These are phyloP conservation scores for Hyaloperonospora brassicae DNA, from an alignment of 352 stramenopile genomes.

Conservation along the genomic window DNA sequence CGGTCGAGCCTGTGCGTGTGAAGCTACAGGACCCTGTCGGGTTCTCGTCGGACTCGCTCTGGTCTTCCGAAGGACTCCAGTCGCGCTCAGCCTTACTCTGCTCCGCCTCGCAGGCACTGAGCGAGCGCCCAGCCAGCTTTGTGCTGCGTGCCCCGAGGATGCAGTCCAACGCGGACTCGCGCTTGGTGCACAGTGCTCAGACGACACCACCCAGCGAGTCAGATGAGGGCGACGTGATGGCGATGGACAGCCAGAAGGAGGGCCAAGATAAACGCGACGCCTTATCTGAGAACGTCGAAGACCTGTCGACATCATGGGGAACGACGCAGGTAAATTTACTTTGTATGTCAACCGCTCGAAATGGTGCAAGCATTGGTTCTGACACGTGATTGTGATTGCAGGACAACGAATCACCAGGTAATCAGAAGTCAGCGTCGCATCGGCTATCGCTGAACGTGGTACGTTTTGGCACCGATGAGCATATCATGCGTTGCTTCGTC, in stretches of 20 bases:
- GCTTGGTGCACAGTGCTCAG: constrained; percentile 22
- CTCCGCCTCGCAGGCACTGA: constrained; percentile 23
- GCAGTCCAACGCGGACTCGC: constrained; percentile 16
- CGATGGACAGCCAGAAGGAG: constrained; percentile 41
- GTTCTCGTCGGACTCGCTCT: constrained; percentile 38
- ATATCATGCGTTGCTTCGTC: constrained; percentile 2
- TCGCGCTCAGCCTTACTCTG: constrained; percentile 44
- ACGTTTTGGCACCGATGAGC: constrained; percentile 8
- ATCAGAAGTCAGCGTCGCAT: constrained; percentile 22
- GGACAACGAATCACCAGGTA: constrained; percentile 19
- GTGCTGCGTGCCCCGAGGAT: constrained; percentile 21
- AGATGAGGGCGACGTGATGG: constrained; percentile 16
- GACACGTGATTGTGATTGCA: constrained; percentile 11
- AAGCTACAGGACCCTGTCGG: constrained; percentile 47
- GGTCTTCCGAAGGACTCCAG: constrained; percentile 53
- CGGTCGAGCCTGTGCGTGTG: constrained; percentile 42
- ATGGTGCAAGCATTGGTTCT: constrained; percentile 8
- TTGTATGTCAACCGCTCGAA: not conserved
- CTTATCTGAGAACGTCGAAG: constrained; percentile 14
- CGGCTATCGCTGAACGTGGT: constrained; percentile 22
- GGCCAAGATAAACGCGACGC: constrained; percentile 12
- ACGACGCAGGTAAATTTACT: constrained; percentile 13
- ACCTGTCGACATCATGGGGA: constrained; percentile 16
- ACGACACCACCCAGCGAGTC: constrained; percentile 21
- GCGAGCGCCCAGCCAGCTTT: constrained; percentile 20